Conservation (phyloP, 768 basidiomycete genomes). For the Atractiella rhizophila region DNA sequence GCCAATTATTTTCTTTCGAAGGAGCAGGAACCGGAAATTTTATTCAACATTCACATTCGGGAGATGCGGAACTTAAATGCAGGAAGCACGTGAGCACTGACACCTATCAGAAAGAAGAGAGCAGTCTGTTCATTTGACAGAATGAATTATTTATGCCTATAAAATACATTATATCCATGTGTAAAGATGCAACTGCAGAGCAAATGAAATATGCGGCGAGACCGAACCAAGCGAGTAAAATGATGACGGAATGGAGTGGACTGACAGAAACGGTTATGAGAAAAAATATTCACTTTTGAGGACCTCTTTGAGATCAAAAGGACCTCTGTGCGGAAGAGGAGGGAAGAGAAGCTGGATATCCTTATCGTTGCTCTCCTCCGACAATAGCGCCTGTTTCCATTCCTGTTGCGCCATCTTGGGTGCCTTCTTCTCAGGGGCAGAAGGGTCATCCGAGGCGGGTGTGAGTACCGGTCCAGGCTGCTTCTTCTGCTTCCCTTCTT, state of each 20-base stretch:
- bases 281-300: slow-evolving; percentile 76
- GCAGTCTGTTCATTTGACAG: no score
- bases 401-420: slow-evolving; percentile 7
- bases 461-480: slow-evolving; percentile 33
- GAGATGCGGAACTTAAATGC: no score
- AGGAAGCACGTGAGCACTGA: no score
- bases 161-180: no score
- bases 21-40: no score
- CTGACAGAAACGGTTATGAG: slow-evolving; percentile 30
- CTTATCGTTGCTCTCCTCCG: not conserved
- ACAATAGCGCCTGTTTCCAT: slow-evolving; percentile 5
- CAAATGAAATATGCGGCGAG: no score
- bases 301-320: slow-evolving; percentile 59
- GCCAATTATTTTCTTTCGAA: no score
- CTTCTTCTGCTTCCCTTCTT: slow-evolving; percentile 22
- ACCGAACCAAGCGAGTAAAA: not conserved
- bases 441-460: slow-evolving; percentile 4
- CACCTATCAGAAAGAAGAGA: no score
- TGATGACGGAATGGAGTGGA: not conserved
- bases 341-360: slow-evolving; percentile 28
- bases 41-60: no score
- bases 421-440: slow-evolving; percentile 15
- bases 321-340: slow-evolving; percentile 55
- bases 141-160: no score
- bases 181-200: no score